Conservation (phyloP, 139 green algal species). For the Micromonas pusilla region DNA sequence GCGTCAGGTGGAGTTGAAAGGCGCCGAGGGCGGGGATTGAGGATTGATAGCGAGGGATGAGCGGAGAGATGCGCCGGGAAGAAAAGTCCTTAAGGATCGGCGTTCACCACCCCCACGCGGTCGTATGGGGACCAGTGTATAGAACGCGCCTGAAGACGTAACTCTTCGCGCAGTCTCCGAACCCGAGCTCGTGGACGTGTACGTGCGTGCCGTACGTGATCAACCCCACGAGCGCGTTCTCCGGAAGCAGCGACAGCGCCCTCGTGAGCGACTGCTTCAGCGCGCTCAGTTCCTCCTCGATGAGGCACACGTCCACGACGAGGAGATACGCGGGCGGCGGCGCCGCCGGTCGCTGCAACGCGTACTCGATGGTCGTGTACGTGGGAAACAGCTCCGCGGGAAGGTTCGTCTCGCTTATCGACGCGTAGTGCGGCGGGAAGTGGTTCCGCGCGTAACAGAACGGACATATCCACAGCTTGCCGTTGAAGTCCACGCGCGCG, state of each 20-base stretch:
- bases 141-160: too few species aligned
- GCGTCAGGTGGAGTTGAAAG: too few species aligned
- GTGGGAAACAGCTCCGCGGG: constrained; percentile 56
- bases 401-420: constrained; percentile 47
- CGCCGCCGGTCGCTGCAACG: constrained; percentile 20
- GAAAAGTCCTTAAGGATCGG: too few species aligned
- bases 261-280: constrained; percentile 39
- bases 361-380: constrained; percentile 48
- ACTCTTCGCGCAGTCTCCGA: constrained; percentile 36
- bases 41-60: too few species aligned
- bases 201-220: constrained; percentile 52
- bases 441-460: constrained; percentile 51
- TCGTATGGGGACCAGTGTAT: too few species aligned
- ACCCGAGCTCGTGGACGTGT: constrained; percentile 43
- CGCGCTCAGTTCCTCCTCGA: constrained; percentile 39
- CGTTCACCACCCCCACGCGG: too few species aligned
- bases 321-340: constrained; percentile 47
- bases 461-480: constrained; percentile 49
- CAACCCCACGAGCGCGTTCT: constrained; percentile 46
- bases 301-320: constrained; percentile 45
- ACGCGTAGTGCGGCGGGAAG: constrained; percentile 49
- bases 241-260: constrained; percentile 43
- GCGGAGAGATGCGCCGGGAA: too few species aligned
- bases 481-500: constrained; percentile 46
- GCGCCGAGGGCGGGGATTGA: too few species aligned